These are phyloP conservation scores for Ceratocystis variospora DNA, from an alignment of 2,329 filamentous ascomycete genomes.

Conservation along the genomic window DNA sequence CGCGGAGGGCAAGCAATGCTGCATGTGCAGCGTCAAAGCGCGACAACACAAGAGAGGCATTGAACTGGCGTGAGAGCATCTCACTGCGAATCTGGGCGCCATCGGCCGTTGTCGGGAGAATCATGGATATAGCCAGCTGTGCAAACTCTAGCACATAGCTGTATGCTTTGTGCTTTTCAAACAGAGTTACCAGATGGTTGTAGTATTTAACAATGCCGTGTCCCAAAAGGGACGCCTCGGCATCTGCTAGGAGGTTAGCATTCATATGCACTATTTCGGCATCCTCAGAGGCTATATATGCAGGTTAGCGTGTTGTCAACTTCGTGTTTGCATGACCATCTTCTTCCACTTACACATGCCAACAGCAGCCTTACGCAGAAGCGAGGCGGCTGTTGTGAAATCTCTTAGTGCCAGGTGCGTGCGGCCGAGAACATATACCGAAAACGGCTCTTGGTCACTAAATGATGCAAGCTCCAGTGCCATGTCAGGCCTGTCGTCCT, in stretches of 20 bases:
- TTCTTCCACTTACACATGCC: constrained; percentile 54
- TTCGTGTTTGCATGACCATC: neutral
- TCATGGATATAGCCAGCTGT: constrained; percentile 56
- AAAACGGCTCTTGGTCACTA: constrained; percentile 45
- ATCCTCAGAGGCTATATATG: constrained; percentile 32
- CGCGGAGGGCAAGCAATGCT: constrained; percentile 58
- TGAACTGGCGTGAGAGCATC: constrained; percentile 72
- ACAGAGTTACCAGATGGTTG: constrained; percentile 69
- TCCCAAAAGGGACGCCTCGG: constrained; percentile 51
- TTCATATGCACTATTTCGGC: constrained; percentile 31
- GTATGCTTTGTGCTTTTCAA: constrained; percentile 62
- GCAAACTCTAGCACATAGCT: constrained; percentile 77
- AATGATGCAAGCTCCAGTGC: constrained; percentile 45
- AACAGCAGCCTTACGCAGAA: constrained; percentile 72
- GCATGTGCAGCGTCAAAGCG: constrained; percentile 74
- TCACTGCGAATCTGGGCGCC: constrained; percentile 38
- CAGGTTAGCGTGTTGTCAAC: neutral
- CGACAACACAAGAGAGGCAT: constrained; percentile 61
- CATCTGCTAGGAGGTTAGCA: constrained; percentile 6
- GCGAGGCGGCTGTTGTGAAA: constrained; percentile 54
- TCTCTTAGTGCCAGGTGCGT: constrained; percentile 62
- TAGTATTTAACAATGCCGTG: constrained; percentile 73
- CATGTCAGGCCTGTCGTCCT: constrained; percentile 45
- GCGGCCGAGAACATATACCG: constrained; percentile 72
- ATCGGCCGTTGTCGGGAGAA: constrained; percentile 24